Evolutionary conservation across 331 rosid species (phyloP), one percentile per base, ranked within the genome.

Genomic region (Arachis monticola): DNA sequence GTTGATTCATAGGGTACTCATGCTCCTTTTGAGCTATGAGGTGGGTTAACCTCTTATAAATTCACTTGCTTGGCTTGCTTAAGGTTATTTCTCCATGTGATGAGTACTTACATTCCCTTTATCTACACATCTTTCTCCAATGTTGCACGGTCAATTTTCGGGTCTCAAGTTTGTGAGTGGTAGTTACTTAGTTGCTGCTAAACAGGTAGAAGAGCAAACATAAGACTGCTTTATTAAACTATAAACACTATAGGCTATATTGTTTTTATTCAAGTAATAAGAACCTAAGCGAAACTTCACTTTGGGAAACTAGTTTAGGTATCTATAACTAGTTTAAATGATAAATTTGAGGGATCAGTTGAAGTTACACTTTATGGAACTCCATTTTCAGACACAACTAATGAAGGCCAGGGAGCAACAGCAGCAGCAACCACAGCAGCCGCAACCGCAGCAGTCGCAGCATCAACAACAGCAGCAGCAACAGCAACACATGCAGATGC

Each of bases 401-500:
- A 83, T 90, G 48, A 95, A 95, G 84, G 91, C 93, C 83, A 86
- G 97, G 88, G 99, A 95, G 83, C 97, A 88, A 40, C 89, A 87
- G 3, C 90, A 78, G 5, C 86, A 78, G 32, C 76, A 56, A 0
- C 73, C 53, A 1, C 73, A 67, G 5, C 74, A 79, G 1, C 88
- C 79, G 0, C 88, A 78, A 17, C 89, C 77, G 3, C 96, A 81
- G 22, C 92, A 79, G 27, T 84, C 81, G 3, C 90, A 80, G 5
- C 96, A 89, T 22, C 90, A 83, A 13, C 92, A 86, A 0, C 97
- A 91, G 52, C 96, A 90, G 48, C 97, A 89, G 35, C 97, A 90
- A 11, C 92, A 93, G 42, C 97, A 90, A n/a, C 92, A 93, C 35
- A 79, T 94, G 83, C 99, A 94, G 86, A 92, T 94, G 93, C 98